Conservation (phyloP, 257 asterid species). For the Solanum infundibuliforme region DNA sequence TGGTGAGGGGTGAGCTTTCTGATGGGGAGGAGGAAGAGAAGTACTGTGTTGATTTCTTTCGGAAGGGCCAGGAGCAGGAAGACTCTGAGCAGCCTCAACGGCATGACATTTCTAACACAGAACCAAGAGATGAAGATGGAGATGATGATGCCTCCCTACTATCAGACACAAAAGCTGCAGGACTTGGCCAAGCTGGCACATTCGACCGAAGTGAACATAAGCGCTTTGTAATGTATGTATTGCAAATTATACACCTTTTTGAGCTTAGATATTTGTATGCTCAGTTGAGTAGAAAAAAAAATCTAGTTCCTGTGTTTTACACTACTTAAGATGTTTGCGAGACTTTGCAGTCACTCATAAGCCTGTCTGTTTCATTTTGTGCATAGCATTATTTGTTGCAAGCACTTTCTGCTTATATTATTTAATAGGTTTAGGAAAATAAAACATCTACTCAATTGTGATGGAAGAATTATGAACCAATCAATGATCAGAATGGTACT, state of each 20-base stretch:
- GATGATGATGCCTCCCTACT: conserved; percentile 29
- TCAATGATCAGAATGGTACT: not conserved
- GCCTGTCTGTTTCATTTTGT: not conserved
- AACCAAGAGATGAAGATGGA: conserved; percentile 28
- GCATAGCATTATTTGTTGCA: not conserved
- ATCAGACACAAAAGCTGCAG: conserved; percentile 37
- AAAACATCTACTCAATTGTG: not conserved
- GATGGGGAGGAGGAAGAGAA: conserved; percentile 91
- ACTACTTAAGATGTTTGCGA: not conserved
- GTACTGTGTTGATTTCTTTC: conserved; percentile 89
- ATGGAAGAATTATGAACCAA: not conserved
- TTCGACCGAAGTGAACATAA: conserved; percentile 68
- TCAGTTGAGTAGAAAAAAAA: not conserved
- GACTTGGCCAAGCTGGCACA: conserved; percentile 49
- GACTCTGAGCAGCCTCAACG: conserved; percentile 19
- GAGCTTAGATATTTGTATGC: not conserved
- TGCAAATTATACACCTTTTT: not conserved
- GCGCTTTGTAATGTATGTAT: conserved; percentile 74
- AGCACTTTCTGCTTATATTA: not conserved
- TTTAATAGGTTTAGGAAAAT: not conserved
- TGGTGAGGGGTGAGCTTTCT: conserved; percentile 74
- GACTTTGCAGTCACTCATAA: not conserved
- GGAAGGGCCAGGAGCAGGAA: conserved; percentile 55
- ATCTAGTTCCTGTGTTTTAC: not conserved
- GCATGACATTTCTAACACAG: conserved; percentile 16